Evolutionary conservation across 2,329 filamentous ascomycete species (phyloP).

Genomic region (Penicillium sp.): DNA sequence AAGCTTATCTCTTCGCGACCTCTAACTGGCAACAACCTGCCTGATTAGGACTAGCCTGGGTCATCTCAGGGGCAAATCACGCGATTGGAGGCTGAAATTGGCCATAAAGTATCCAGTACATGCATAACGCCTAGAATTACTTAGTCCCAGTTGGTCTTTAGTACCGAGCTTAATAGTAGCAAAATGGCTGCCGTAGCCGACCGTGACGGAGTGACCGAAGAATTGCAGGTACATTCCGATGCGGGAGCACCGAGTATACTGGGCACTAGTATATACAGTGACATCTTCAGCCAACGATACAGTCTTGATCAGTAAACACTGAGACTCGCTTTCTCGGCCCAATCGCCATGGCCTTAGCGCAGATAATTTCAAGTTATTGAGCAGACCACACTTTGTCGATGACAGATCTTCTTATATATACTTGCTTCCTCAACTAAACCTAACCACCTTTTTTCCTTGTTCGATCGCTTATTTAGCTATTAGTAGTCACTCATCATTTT

Average conservation of each 20-base stretch:
- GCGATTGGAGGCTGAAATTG: neutral
- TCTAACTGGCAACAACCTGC: neutral
- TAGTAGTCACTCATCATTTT: constrained; percentile 9
- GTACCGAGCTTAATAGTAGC: neutral
- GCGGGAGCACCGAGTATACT: too few relatives aligned
- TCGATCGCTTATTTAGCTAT: constrained; percentile 8
- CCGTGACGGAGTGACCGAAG: neutral
- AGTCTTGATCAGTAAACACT: too few relatives aligned
- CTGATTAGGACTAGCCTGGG: neutral
- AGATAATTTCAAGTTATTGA: too few relatives aligned
- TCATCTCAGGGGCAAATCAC: neutral
- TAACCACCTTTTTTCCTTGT: constrained; percentile 11
- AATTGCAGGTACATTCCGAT: constrained; percentile 1
- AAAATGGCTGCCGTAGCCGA: neutral
- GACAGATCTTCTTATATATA: too few relatives aligned
- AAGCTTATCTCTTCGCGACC: too few relatives aligned
- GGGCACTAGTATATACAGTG: too few relatives aligned
- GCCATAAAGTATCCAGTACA: neutral
- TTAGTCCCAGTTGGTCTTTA: neutral
- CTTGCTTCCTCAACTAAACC: constrained; percentile 5
- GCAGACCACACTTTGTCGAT: too few relatives aligned
- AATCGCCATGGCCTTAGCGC: too few relatives aligned
- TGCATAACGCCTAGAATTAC: neutral
- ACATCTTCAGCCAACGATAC: too few relatives aligned
- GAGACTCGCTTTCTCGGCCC: too few relatives aligned